Conservation (phyloP, 1,139 yeast genomes). For the Diutina catenulata region DNA sequence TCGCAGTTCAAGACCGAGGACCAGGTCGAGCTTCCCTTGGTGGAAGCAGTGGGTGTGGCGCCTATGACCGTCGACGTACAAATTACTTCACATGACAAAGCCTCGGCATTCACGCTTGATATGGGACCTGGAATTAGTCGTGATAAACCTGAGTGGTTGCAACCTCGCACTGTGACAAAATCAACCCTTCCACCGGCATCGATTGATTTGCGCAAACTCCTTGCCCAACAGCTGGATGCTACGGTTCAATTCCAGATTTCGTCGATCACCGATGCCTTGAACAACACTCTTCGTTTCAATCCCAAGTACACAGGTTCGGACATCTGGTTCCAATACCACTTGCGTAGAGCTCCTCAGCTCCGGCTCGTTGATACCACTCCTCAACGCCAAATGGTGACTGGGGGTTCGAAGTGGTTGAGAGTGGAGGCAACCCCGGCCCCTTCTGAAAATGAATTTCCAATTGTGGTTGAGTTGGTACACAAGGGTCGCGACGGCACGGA, state of each 20-base stretch:
- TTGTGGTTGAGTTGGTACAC: not conserved
- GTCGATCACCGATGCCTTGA: constrained; percentile 63
- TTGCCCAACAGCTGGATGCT: constrained; percentile 33
- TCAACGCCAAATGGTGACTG: constrained; percentile 28
- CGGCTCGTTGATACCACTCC: constrained; percentile 27
- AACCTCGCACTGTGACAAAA: no score
- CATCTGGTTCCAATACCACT: constrained; percentile 40
- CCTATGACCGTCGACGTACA: constrained; percentile 59
- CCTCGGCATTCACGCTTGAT: no score
- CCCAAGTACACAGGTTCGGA: constrained; percentile 33
- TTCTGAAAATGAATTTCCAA: not conserved
- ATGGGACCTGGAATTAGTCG: no score
- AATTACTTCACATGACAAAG: constrained; percentile 41
- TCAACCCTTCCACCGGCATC: not conserved
- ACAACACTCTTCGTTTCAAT: constrained; percentile 50
- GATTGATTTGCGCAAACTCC: constrained; percentile 13
- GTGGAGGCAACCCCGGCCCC: constrained; percentile 9
- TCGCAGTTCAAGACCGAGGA: constrained; percentile 13
- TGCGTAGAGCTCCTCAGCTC: constrained; percentile 53
- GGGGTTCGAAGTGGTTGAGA: constrained; percentile 24
- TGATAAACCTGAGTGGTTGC: constrained; percentile 17
- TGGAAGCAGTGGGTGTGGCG: constrained; percentile 60
- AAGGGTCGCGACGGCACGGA: not conserved
- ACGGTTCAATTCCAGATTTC: constrained; percentile 53
- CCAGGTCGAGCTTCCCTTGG: constrained; percentile 31